Evolutionary conservation across 495 filamentous ascomycete genomes (phyloP), one percentile per base, ranked within the genome.

Genomic region (Paragyromitra xinjiangensis): DNA sequence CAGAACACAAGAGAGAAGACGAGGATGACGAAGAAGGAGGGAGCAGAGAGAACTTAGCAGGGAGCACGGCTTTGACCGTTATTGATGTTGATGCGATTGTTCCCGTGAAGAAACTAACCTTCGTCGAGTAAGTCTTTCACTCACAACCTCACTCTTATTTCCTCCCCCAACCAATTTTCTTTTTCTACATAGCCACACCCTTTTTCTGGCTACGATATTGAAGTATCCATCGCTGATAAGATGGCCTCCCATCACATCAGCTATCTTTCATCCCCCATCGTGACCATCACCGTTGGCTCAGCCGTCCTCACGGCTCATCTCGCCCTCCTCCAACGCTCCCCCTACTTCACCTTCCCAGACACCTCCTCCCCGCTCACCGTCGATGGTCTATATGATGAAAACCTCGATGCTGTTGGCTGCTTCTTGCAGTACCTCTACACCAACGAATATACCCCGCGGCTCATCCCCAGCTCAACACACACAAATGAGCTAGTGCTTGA

Each of bases 371-470:
- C 22, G 19, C 53, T 89, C 83, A 90, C 89, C 67, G 85, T 88
- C 64, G 90, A 97, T 78, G 84, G 90, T 48, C 90, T 97, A 44
- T 82, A 87, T 0, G 85, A 87, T 75, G 91, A 93, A 75, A 88
- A 95, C 78, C 84, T 95, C 37, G 92, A 94, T 73, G 92, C 94
- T 44, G 91, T 94, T 70, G 90, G 92, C 42, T 94, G 90, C 84
- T 94, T 97, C 81, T 89, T 98, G 79, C 92, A 97, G 85, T 98
- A 91, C 84, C 89, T 96, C 40, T 98, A 98, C 85, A 97, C 93
- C 1, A 89, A 89, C 83, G 93, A 98, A 83, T 97, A 97, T 87
- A 93, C 93, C 83, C 91, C 93, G 3, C 85, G 86, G 73, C 90
- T 90, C 78, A 65, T 90, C 16, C 82, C 86, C n/a, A 85, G 88